These are phyloP conservation scores for Suillus occidentalis DNA, from an alignment of 768 basidiomycete species.

Conservation along the genomic window DNA sequence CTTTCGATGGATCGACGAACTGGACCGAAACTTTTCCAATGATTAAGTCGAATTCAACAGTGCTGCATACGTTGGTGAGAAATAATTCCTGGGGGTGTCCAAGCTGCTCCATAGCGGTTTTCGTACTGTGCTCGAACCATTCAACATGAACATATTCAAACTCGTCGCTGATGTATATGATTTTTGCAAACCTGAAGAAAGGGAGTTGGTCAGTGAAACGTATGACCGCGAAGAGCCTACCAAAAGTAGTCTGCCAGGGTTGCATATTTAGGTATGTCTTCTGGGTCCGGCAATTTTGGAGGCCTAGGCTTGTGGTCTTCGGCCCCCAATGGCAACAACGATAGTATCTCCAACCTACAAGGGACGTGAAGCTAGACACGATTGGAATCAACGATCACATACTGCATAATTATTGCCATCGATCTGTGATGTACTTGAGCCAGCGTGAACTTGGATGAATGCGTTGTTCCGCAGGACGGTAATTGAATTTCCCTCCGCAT, in stretches of 20 bases:
- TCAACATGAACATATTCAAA: slow-evolving; percentile 57
- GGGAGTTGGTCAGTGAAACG: slow-evolving; percentile 1
- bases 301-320: slow-evolving; percentile 28
- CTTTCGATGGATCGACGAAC: slow-evolving; percentile 26
- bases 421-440: slow-evolving; percentile 41
- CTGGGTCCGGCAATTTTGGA: slow-evolving; percentile 34
- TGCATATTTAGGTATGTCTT: slow-evolving; percentile 37
- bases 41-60: slow-evolving; percentile 39
- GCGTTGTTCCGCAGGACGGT: slow-evolving; percentile 31
- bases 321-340: slow-evolving; percentile 43
- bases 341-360: slow-evolving; percentile 64
- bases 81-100: slow-evolving; percentile 67
- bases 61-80: slow-evolving; percentile 53
- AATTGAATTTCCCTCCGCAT: slow-evolving; percentile 18
- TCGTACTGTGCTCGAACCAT: slow-evolving; percentile 73
- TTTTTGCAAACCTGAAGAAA: slow-evolving; percentile 61
- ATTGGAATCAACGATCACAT: slow-evolving; percentile 7
- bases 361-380: slow-evolving; percentile 5
- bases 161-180: slow-evolving; percentile 51
- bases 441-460: slow-evolving; percentile 34
- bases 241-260: slow-evolving; percentile 64
- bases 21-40: slow-evolving; percentile 50
- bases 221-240: slow-evolving; percentile 32
- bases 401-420: slow-evolving; percentile 47
- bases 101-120: slow-evolving; percentile 60